Conservation (phyloP, 177 flowering plant species). For the Vitis hybrid region DNA sequence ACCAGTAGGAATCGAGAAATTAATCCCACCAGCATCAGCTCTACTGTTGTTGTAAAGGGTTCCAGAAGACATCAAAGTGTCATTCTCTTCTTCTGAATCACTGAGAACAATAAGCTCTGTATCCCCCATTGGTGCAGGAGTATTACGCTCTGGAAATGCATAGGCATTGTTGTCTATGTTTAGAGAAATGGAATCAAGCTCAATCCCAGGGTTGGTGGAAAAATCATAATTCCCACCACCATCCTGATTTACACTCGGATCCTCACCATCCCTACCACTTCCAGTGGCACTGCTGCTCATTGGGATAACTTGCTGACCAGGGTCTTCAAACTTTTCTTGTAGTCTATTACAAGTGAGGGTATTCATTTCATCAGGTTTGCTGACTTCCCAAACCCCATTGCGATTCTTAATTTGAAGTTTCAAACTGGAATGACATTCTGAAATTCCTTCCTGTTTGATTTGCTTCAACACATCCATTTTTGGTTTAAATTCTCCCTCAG, state of each 20-base stretch:
- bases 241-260: slow-evolving; percentile 86
- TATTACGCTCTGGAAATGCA: slow-evolving; percentile 34
- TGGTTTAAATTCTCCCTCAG: slow-evolving; percentile 38
- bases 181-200: slow-evolving; percentile 61
- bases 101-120: slow-evolving; percentile 86
- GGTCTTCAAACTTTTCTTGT: slow-evolving; percentile 33
- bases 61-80: slow-evolving; percentile 43
- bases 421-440: slow-evolving; percentile 62
- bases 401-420: slow-evolving; percentile 75
- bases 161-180: slow-evolving; percentile 42
- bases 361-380: slow-evolving; percentile 63
- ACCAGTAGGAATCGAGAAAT: slow-evolving; percentile 41
- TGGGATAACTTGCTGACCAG: slow-evolving; percentile 47
- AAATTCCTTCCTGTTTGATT: slow-evolving; percentile 69
- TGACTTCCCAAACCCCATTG: slow-evolving; percentile 88
- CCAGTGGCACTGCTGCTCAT: slow-evolving; percentile 89
- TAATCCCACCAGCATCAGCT: slow-evolving; percentile 32
- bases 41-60: slow-evolving; percentile 31
- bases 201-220: slow-evolving; percentile 58
- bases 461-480: slow-evolving; percentile 45
- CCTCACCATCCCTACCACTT: slow-evolving; percentile 83
- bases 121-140: slow-evolving; percentile 40
- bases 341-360: slow-evolving; percentile 44
- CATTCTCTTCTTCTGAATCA: slow-evolving; percentile 90
- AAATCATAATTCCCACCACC: slow-evolving; percentile 64